Conservation (phyloP, 768 basidiomycete species). For the Tubosaeta brunneosetosa region DNA sequence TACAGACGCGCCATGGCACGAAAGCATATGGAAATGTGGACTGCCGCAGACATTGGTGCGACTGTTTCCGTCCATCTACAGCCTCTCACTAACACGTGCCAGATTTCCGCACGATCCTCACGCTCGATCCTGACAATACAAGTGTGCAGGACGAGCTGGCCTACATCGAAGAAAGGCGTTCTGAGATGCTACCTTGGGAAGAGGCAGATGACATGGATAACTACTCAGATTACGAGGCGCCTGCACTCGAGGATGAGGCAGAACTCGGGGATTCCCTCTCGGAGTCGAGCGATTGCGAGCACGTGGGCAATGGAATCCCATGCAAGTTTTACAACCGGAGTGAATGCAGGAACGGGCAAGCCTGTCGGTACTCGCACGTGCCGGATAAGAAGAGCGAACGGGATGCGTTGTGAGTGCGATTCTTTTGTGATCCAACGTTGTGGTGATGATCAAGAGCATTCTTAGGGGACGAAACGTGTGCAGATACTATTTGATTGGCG, state of each 20-base stretch:
- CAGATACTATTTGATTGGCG: constrained; percentile 35
- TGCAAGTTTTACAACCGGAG: constrained; percentile 57
- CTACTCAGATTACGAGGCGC: constrained; percentile 14
- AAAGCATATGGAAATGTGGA: constrained; percentile 21
- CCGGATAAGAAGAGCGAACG: constrained; percentile 53
- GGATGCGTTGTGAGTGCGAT: constrained; percentile 45
- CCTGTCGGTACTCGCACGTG: constrained; percentile 48
- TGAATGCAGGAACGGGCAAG: constrained; percentile 40
- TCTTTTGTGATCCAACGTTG: neutral
- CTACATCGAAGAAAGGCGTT: neutral
- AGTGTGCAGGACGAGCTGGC: constrained; percentile 17
- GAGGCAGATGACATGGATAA: neutral
- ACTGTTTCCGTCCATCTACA: too few species aligned
- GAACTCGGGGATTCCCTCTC: constrained; percentile 39
- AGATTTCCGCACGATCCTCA: constrained; percentile 29
- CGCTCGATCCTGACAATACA: constrained; percentile 24
- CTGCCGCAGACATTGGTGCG: constrained; percentile 23
- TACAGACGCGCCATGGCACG: constrained; percentile 34
- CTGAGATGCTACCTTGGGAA: neutral
- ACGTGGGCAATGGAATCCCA: constrained; percentile 47
- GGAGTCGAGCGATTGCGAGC: constrained; percentile 52
- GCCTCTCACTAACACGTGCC: neutral
- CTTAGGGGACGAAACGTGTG: constrained; percentile 53
- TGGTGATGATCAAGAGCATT: neutral
- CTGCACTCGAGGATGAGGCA: constrained; percentile 23